A percentile compares a stretch with the other conserved stretches of the same genome.
Conservation (phyloP, 768 basidiomycete species). For the Candolleomyces eurysporus region DNA sequence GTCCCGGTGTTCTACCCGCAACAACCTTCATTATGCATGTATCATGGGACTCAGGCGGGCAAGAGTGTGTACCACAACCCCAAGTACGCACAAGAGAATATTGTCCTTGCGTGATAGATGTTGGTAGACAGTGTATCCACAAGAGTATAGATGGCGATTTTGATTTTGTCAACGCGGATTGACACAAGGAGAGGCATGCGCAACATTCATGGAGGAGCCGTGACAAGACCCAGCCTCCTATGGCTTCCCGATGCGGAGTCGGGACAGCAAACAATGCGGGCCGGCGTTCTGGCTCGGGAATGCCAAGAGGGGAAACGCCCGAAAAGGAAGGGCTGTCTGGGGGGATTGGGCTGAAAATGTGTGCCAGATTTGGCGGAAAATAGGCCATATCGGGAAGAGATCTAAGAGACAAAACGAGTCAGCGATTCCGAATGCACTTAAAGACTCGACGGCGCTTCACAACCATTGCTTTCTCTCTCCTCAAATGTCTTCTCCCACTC, state of each 20-base stretch:
- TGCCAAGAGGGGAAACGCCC: slow-evolving; percentile 8
- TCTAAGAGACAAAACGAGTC: slow-evolving; percentile 18
- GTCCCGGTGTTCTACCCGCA: slow-evolving; percentile 20
- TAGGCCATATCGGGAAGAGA: slow-evolving; percentile 7
- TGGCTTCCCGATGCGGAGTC: slow-evolving; percentile 9
- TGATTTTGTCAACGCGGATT: too few relatives aligned
- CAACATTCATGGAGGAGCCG: slow-evolving; percentile 1
- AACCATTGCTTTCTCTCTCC: slow-evolving; percentile 16
- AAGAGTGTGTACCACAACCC: slow-evolving; percentile 84
- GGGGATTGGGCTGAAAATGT: background rate
- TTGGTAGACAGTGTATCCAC: slow-evolving; percentile 1
- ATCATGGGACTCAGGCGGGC: slow-evolving; percentile 54
- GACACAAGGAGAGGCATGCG: background rate
- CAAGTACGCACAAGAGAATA: slow-evolving; percentile 39
- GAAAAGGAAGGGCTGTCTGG: background rate
- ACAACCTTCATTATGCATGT: slow-evolving; percentile 10
- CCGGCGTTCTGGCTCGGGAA: slow-evolving; percentile 13
- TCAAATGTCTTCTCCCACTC: slow-evolving; percentile 40
- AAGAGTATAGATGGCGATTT: too few relatives aligned
- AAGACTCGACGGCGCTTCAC: slow-evolving; percentile 7
- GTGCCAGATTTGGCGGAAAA: background rate
- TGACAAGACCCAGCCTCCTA: slow-evolving; percentile 2
- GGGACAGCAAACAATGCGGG: slow-evolving; percentile 9
- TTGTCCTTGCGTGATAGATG: slow-evolving; percentile 3
- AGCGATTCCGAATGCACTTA: slow-evolving; percentile 30